Evolutionary conservation across 805 yeast species (phyloP).

Genomic region (Wickerhamomyces kurtzmanii): DNA sequence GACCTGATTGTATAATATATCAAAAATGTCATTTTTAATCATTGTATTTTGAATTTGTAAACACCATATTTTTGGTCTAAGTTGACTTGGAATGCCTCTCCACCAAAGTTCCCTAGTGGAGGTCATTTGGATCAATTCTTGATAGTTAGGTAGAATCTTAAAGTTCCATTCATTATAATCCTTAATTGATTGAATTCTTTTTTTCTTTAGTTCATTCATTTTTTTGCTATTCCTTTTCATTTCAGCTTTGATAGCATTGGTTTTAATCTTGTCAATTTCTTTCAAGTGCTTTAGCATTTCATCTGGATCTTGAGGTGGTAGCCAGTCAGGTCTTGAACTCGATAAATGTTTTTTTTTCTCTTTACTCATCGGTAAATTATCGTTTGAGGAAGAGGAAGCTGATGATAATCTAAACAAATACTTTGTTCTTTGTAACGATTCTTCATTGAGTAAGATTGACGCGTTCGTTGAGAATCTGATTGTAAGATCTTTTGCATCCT

Average conservation of each 20-base stretch:
- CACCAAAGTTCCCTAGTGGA: constrained; percentile 47
- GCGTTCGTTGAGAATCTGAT: constrained; percentile 19
- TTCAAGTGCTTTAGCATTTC: constrained; percentile 46
- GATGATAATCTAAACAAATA: constrained; percentile 3
- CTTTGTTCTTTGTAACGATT: constrained; percentile 24
- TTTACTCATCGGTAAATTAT: constrained; percentile 7
- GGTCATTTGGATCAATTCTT: constrained; percentile 22
- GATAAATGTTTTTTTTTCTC: constrained; percentile 21
- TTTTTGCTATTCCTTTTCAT: constrained; percentile 20
- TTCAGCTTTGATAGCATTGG: constrained; percentile 30
- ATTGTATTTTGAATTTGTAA: constrained; percentile 26
- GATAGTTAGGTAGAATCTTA: constrained; percentile 26
- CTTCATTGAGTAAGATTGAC: constrained; percentile 22
- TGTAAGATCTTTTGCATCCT: constrained; percentile 25
- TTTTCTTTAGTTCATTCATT: constrained; percentile 20
- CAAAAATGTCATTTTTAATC: constrained; percentile 9
- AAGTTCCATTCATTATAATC: constrained; percentile 31
- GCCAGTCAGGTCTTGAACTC: constrained; percentile 49
- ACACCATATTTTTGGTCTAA: constrained; percentile 43
- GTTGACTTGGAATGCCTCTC: constrained; percentile 41
- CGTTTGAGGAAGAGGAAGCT: constrained; percentile 4
- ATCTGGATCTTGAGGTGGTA: constrained; percentile 52
- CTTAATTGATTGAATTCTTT: constrained; percentile 22
- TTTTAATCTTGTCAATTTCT: constrained; percentile 37
- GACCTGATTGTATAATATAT: constrained; percentile 2